Evolutionary conservation across 2,329 filamentous ascomycete genomes (phyloP).

Genomic region (Xylariaceae sp.): DNA sequence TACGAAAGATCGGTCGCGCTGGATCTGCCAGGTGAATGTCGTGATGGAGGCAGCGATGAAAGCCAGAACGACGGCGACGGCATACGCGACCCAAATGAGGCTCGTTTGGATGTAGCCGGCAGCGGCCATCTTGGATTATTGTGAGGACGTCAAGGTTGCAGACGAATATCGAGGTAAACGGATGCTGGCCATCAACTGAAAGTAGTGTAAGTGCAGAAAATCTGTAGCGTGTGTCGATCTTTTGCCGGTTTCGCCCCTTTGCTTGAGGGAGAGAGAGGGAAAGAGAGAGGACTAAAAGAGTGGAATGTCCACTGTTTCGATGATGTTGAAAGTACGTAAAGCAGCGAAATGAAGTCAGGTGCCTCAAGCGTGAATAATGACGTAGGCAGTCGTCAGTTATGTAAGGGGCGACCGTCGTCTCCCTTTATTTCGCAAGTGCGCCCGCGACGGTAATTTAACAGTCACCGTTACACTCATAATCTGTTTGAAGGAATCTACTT

Average conservation of each 20-base stretch:
- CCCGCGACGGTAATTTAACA: no score
- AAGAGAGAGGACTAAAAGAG: no score
- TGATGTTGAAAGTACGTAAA: background rate
- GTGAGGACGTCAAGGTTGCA: background rate
- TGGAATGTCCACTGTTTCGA: background rate
- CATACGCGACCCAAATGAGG: conserved; percentile 93
- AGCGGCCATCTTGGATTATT: conserved; percentile 24
- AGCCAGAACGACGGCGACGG: conserved; percentile 70
- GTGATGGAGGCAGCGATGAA: conserved; percentile 71
- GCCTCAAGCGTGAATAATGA: conserved; percentile 1
- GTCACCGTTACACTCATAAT: no score
- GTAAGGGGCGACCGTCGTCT: no score
- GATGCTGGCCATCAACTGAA: conserved; percentile 1
- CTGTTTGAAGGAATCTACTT: background rate
- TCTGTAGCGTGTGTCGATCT: background rate
- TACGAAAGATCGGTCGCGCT: conserved; percentile 74
- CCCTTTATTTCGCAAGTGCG: no score
- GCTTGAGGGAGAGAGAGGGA: background rate
- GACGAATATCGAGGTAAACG: background rate
- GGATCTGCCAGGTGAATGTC: conserved; percentile 85
- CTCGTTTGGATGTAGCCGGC: conserved; percentile 72
- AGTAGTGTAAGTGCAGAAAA: background rate
- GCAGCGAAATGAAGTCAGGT: background rate
- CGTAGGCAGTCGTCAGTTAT: background rate
- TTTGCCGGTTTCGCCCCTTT: background rate